Evolutionary conservation across 257 asterid genomes (phyloP).

Genomic region (Osmanthus fragrans): DNA sequence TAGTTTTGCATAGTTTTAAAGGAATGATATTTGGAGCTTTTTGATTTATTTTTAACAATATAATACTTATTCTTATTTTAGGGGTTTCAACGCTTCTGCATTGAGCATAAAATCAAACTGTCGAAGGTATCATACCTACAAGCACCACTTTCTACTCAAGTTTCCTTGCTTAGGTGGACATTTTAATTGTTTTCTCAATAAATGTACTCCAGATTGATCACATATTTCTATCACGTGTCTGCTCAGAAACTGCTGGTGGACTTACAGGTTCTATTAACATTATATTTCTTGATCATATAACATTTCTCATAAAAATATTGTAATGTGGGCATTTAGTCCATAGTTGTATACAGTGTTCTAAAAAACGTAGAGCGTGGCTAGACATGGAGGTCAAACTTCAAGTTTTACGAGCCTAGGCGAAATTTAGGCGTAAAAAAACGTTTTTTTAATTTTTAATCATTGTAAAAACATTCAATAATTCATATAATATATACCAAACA

Average conservation of each 20-base stretch:
- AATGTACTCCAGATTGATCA: slow-evolving; percentile 77
- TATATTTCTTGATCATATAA: background rate
- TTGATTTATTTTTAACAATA: slow-evolving; percentile 10
- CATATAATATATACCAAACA: too few relatives aligned
- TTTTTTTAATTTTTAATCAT: too few relatives aligned
- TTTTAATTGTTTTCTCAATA: slow-evolving; percentile 6
- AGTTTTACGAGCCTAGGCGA: too few relatives aligned
- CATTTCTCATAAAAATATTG: background rate
- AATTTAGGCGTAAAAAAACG: too few relatives aligned
- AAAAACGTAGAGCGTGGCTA: too few relatives aligned
- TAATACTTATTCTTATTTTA: slow-evolving; percentile 36
- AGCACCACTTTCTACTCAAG: background rate
- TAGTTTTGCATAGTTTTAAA: background rate
- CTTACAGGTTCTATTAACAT: slow-evolving; percentile 66
- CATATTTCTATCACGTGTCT: slow-evolving; percentile 88
- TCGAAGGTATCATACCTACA: slow-evolving; percentile 60
- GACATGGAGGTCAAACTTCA: too few relatives aligned
- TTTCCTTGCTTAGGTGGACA: slow-evolving; percentile 8
- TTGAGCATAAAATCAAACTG: slow-evolving; percentile 86
- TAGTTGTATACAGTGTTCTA: background rate
- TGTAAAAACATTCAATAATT: too few relatives aligned
- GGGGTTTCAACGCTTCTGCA: slow-evolving; percentile 98
- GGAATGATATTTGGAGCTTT: background rate
- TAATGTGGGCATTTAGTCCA: background rate
- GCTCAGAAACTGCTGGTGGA: slow-evolving; percentile 99